A percentile compares a stretch with the other conserved stretches of the same genome.
phyloP scores from a whole-genome alignment of 257 asterid species.

The Craterostigma plantagineum region DNA sequence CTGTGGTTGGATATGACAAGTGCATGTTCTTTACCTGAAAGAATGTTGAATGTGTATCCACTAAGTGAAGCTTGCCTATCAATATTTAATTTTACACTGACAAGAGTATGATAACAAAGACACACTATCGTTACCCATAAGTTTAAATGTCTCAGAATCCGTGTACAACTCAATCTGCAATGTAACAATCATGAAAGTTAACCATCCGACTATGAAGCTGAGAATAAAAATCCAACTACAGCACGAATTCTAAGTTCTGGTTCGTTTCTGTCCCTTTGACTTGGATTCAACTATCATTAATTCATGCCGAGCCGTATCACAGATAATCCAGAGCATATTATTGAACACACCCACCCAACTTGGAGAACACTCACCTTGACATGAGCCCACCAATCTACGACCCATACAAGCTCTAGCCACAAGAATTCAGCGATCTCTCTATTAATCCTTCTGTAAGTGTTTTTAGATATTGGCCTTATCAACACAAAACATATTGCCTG shows the following conservation, averaged over 20 bases:
- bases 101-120: not conserved
- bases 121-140: slow-evolving; percentile 42
- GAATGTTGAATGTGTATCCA: too few species aligned
- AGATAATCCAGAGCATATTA: not conserved
- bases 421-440: slow-evolving; percentile 53
- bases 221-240: not conserved
- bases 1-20: slow-evolving; percentile 65
- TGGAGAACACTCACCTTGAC: slow-evolving; percentile 44
- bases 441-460: slow-evolving; percentile 62
- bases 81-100: not conserved
- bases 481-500: slow-evolving; percentile 63
- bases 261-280: too few species aligned
- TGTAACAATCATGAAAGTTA: slow-evolving; percentile 5
- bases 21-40: slow-evolving; percentile 87
- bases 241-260: not conserved
- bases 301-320: not conserved
- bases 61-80: not conserved
- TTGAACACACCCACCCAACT: not conserved
- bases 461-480: slow-evolving; percentile 69
- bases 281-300: not conserved
- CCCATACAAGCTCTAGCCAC: slow-evolving; percentile 97
- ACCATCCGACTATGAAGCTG: not conserved
- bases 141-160: slow-evolving; percentile 47
- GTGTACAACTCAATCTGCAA: slow-evolving; percentile 58
- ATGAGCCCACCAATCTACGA: slow-evolving; percentile 95